Base-by-base conservation (phyloP, 2,329 filamentous ascomycete species). In the Fusarium duplospermum region DNA sequence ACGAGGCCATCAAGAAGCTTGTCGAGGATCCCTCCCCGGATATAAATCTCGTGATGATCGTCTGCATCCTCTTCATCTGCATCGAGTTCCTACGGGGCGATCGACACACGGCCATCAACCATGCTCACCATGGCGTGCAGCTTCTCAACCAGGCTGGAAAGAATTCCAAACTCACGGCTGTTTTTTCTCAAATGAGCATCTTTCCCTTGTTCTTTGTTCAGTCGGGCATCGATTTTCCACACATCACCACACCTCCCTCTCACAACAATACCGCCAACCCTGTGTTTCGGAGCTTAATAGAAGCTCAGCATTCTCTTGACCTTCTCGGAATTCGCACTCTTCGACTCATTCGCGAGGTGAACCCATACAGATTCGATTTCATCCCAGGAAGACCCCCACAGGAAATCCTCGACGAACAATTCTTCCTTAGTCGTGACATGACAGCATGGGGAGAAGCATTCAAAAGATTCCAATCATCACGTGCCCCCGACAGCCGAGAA, bases 21-120 rank as follows among this genome's bases (percentile, higher is more conserved):
- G 76, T 81, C 11, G 67, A 77, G 2, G 76, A 78, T 3, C 38
- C 67, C 0, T 52, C 54, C 3, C 60, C 56, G 6, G 50, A 81
- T 27, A 76, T 83, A 18, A 81, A 83, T 35, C 74, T 81, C 0
- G 81, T 86, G 4, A 72, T 86, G 4, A 66, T 85, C 0, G 80
- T 84, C 0, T 86, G 84, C 65, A 68, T 85, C 3, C 74, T 86
- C 18, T 86, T 87, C 66, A 79, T 84, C 38, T 86, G 84, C 69
- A 83, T 86, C 62, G 85, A 86, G 69, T 81, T 84, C 64, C 75
- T 86, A 1, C 81, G 81, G 1, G 83, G 81, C 10, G 80, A 86
- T 72, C 75, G 74, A 20, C 71, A 78, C 7, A 77, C 79, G 4
- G 84, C 83, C 1, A 78, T 82, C 6, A 76, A 77, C 10, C 85